Base-by-base conservation (phyloP, 2,329 filamentous ascomycete species). In the Sclerotinia sclerotiorum region DNA sequence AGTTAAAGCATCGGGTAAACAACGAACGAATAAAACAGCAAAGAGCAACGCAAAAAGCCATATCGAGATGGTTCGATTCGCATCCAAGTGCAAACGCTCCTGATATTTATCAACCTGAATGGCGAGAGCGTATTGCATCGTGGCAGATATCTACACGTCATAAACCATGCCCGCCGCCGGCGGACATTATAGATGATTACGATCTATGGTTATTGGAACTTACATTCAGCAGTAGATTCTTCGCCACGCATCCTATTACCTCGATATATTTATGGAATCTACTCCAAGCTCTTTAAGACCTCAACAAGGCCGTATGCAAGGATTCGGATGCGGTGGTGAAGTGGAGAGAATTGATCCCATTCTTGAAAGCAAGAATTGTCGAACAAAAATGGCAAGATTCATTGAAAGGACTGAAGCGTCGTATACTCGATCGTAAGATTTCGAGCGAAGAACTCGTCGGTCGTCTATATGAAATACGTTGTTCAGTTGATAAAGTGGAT, bases 401-500 rank as follows among this genome's bases (percentile, higher is more conserved):
- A 2, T 32, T 55, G 49, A 29, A 11, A 56, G 13, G 5, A 3
- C 46, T 56, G 11, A 65, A 54, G n/a, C 17, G 24, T n/a, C 39
- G 62, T 7, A 35, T 56, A 5, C 13, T 48, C 29, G 2, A 48
- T n/a, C 39, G 7, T n/a, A 4, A 19, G 11, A 46, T 55, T 7
- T 44, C 51, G 19, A 55, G 32, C 6, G 10, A 55, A 17, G 62
- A 65, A n/a, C n/a, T 32, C 2, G 32, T 65, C n/a, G 17, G 21
- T 29, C 21, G 51, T 44, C 24, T 48, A 7, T 35, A 32, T 15
- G 51, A 65, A 21, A 65, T 56, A 32, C 39, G 27, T 48, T 56
- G 39, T 19, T 52, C 62, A 0, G 39, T 56, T 19, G 62, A 65
- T 32, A 48, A 65, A 27, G n/a, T 65, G 51, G 62, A 65, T 27